These are phyloP conservation scores for Ophiostoma novo-ulmi DNA, from an alignment of 2,329 filamentous ascomycete genomes.

Conservation along the genomic window DNA sequence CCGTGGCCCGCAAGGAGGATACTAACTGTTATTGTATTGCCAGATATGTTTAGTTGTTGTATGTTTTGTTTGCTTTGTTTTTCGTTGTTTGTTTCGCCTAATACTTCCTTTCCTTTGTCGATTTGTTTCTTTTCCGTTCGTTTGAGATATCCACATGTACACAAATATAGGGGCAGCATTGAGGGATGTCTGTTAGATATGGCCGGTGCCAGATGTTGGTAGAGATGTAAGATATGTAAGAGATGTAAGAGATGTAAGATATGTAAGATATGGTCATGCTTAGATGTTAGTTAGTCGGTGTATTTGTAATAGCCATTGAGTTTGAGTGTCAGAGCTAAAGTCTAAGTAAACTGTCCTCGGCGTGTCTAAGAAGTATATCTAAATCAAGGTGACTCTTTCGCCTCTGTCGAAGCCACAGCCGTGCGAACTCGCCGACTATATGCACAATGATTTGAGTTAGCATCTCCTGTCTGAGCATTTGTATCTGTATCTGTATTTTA, in stretches of 20 bases:
- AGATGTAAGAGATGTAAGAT: not conserved
- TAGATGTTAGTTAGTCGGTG: not conserved
- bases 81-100: too few species aligned
- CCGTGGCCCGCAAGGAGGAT: not conserved
- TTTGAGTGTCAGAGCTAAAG: not conserved
- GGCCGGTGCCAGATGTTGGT: not conserved
- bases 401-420: not conserved
- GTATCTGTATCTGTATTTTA: not conserved
- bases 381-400: not conserved
- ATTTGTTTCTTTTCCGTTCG: slow-evolving; percentile 4
- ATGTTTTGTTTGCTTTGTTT: not conserved
- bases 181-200: too few species aligned
- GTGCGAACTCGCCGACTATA: not conserved
- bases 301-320: not conserved
- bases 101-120: not conserved
- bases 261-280: not conserved
- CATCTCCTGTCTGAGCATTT: slow-evolving; percentile 4
- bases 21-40: not conserved
- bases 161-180: not conserved
- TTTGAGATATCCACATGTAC: slow-evolving; percentile 14
- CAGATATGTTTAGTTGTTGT: not conserved
- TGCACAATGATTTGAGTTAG: not conserved
- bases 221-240: too few species aligned
- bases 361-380: not conserved
- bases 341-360: too few species aligned